Base-by-base conservation (phyloP, 306 rosid genomes). In the Oemleria cerasiformis region DNA sequence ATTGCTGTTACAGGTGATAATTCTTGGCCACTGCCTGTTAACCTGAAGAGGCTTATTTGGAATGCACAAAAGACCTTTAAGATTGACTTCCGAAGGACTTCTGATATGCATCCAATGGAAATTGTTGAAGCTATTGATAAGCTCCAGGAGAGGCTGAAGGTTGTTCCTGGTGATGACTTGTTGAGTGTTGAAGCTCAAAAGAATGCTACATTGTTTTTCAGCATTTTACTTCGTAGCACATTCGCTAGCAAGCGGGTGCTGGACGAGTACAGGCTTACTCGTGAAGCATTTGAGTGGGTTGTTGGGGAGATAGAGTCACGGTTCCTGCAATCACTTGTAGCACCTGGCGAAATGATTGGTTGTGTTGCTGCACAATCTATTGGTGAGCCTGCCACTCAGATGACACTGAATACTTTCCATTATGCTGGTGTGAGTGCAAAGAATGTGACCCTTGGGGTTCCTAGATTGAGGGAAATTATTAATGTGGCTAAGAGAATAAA, bases 361-460 rank as follows among this genome's bases (percentile, higher is more conserved):
- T 91, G 97, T 61, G 95, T 94, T 44, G 99, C 99, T 63, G 99
- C 99, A 45, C 99, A 94, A 65, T 94, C 96, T 57, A 94, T 94
- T 69, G 99, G 99, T 71, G 97, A 94, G 61, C 99, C 99, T 60
- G 99, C 99, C 23, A 94, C 99, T 72, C 99, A 94, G 89, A 94
- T 94, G 99, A 94, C 99, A 63, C 92, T 94, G n/a, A 94, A 94
- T 85, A 94, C 99, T 65, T 94, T 94, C 81, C 99, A 94, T 48
- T 94, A 89, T 80, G 99, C 99, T 75, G 99, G 99, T 89, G 99
- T 94, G 55, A 94, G 99, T 89, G 99, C 99, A 55, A 94, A 94
- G 91, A 94, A 94, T 42, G 99, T 94, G 64, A 94, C 99, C 14
- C 88, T 94, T 30, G 99, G 99, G 82, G 99, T 94, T 70, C 99